Evolutionary conservation across 768 basidiomycete species (phyloP).

Genomic region (Zangia roseola): DNA sequence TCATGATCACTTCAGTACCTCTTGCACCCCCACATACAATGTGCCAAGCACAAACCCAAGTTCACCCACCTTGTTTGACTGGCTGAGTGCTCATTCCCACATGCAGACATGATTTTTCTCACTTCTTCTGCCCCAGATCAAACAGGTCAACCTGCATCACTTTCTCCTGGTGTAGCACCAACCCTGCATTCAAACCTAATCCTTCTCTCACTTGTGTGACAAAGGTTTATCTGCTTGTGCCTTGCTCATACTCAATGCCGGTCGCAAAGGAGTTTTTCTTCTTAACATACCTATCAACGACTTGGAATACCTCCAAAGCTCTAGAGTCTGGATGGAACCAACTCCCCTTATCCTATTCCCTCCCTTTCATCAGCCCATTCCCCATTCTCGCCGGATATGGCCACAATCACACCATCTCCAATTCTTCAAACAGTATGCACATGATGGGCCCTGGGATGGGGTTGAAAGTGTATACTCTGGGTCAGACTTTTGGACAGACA

Average conservation of each 20-base stretch:
- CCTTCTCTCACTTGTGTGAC: conserved; percentile 66
- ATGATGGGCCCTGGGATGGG: conserved; percentile 23
- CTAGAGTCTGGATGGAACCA: conserved; percentile 71
- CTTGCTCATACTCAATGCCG: conserved; percentile 78
- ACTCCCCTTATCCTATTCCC: conserved; percentile 4
- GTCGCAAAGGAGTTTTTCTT: conserved; percentile 74
- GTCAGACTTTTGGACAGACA: conserved; percentile 80
- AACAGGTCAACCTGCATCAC: too few species aligned
- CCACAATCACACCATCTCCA: conserved; percentile 22
- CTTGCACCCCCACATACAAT: conserved; percentile 3
- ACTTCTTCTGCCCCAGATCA: conserved; percentile 1
- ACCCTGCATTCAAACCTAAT: conserved; percentile 79
- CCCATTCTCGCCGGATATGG: conserved; percentile 17
- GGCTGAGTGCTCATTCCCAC: conserved; percentile 82
- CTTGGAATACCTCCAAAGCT: conserved; percentile 85
- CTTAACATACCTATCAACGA: conserved; percentile 80
- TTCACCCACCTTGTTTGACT: conserved; percentile 79
- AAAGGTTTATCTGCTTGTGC: conserved; percentile 72
- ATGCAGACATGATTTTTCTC: conserved; percentile 82
- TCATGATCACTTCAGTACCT: conserved; percentile 20
- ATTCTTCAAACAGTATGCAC: conserved; percentile 16
- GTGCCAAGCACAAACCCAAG: conserved; percentile 42
- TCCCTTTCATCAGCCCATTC: neutral
- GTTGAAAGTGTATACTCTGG: conserved; percentile 58
- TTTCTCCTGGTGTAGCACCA: conserved; percentile 42